A percentile compares a stretch with the other conserved stretches of the same genome.
phyloP scores from a whole-genome alignment of 306 rosid genomes.

The Trifolium pratense region DNA sequence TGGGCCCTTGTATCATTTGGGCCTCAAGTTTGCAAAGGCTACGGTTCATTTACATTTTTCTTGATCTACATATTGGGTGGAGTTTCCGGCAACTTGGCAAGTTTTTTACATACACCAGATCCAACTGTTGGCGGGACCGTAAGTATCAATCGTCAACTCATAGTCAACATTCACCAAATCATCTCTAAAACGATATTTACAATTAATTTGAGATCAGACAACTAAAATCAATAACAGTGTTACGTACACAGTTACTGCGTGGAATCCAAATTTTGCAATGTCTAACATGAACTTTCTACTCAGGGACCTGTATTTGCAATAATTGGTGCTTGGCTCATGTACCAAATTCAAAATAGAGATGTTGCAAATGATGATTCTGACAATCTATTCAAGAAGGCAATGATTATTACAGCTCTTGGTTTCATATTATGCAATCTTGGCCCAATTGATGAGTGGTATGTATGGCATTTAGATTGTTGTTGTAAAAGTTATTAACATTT shows the following conservation, averaged over 20 bases:
- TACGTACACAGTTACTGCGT: background rate
- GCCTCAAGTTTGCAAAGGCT: conserved; percentile 79
- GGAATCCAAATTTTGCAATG: background rate
- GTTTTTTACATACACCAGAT: conserved; percentile 85
- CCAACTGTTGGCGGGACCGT: conserved; percentile 92
- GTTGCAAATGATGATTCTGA: conserved; percentile 60
- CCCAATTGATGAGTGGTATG: conserved; percentile 89
- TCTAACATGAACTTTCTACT: conserved; percentile 29
- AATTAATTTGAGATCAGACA: background rate
- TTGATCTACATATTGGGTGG: conserved; percentile 89
- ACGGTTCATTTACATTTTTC: conserved; percentile 79
- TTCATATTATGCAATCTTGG: conserved; percentile 67
- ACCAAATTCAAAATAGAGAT: conserved; percentile 76
- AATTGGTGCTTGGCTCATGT: conserved; percentile 91
- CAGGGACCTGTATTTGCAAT: conserved; percentile 92
- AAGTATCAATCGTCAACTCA: conserved; percentile 34
- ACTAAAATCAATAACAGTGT: background rate
- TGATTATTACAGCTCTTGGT: conserved; percentile 65
- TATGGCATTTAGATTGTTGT: conserved; percentile 26
- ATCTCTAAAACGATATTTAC: background rate
- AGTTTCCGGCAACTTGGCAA: conserved; percentile 81
- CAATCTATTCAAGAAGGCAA: conserved; percentile 69
- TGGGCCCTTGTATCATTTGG: conserved; percentile 78
- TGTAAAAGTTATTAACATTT: background rate
- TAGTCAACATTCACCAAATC: background rate